Percentiles rank a stretch among this genome's conserved stretches.
These are phyloP conservation scores for Backusella sp. DNA, from an alignment of 192 early-diverging fungal species.

Conservation along the genomic window DNA sequence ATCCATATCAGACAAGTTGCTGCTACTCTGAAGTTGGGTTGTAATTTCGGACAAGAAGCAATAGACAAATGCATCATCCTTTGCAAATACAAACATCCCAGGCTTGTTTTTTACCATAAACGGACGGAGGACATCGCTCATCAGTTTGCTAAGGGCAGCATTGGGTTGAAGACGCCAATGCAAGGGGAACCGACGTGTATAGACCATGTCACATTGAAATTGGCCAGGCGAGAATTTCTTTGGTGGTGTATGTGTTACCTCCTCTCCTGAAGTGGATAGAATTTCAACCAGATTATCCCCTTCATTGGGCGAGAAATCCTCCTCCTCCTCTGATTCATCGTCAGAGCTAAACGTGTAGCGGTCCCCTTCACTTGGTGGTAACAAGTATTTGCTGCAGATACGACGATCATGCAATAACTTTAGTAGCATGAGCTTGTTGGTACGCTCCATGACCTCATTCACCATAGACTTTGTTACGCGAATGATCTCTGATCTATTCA, in stretches of 20 bases:
- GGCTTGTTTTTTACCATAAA: slow-evolving; percentile 72
- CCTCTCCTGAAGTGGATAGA: slow-evolving; percentile 28
- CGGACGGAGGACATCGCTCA: slow-evolving; percentile 49
- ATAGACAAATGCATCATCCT: slow-evolving; percentile 57
- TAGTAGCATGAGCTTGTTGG: slow-evolving; percentile 64
- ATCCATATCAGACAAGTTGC: background rate
- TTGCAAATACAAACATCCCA: slow-evolving; percentile 69
- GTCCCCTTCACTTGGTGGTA: slow-evolving; percentile 41
- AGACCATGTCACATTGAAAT: slow-evolving; percentile 71
- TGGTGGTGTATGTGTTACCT: slow-evolving; percentile 24
- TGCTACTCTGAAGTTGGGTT: background rate
- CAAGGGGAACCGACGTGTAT: slow-evolving; percentile 59
- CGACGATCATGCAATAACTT: slow-evolving; percentile 59
- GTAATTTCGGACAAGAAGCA: slow-evolving; percentile 40
- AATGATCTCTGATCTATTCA: slow-evolving; percentile 53
- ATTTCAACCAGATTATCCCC: slow-evolving; percentile 36
- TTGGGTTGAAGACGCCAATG: slow-evolving; percentile 74
- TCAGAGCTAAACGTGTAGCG: slow-evolving; percentile 40
- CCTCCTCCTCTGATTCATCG: slow-evolving; percentile 56
- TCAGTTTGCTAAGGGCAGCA: slow-evolving; percentile 59
- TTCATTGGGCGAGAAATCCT: slow-evolving; percentile 31
- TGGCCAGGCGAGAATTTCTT: slow-evolving; percentile 57
- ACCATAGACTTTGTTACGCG: slow-evolving; percentile 53
- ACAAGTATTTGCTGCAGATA: slow-evolving; percentile 60
- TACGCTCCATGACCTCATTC: slow-evolving; percentile 56